phyloP scores from a whole-genome alignment of 1,284 basidiomycete species.

The Fomitopsis palustris region DNA sequence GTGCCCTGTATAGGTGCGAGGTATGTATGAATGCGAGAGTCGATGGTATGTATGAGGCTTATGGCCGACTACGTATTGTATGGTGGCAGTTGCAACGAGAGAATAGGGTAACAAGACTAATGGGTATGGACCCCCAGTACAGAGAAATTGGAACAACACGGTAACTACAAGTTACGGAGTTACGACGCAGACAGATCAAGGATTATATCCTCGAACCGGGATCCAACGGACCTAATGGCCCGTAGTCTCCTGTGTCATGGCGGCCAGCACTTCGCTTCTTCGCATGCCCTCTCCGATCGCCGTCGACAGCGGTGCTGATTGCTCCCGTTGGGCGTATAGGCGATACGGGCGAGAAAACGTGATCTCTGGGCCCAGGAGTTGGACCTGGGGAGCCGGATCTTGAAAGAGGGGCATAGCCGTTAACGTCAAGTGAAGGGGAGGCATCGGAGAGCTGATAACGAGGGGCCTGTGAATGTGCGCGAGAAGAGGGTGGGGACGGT shows the following conservation, averaged over 20 bases:
- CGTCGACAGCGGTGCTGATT: slow-evolving; percentile 34
- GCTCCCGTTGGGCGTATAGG: slow-evolving; percentile 29
- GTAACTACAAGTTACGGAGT: too few species aligned
- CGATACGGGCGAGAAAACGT: slow-evolving; percentile 44
- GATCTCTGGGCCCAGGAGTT: slow-evolving; percentile 1
- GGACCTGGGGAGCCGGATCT: slow-evolving; percentile 45
- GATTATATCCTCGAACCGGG: slow-evolving; percentile 39
- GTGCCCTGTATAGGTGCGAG: not conserved
- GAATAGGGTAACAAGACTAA: not conserved
- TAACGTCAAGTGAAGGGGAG: slow-evolving; percentile 37
- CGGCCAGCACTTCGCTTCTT: slow-evolving; percentile 43
- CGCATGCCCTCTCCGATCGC: slow-evolving; percentile 38
- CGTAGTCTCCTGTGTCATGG: slow-evolving; percentile 51
- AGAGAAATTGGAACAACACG: not conserved
- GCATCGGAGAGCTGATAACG: slow-evolving; percentile 64
- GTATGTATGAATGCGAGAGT: not conserved
- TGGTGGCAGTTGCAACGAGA: not conserved
- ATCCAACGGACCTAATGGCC: slow-evolving; percentile 75
- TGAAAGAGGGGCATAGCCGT: slow-evolving; percentile 53
- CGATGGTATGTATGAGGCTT: not conserved
- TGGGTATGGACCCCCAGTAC: not conserved
- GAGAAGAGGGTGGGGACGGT: slow-evolving; percentile 32
- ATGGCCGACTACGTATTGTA: not conserved
- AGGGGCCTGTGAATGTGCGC: slow-evolving; percentile 31
- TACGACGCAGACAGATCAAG: not conserved